Evolutionary conservation across 495 filamentous ascomycete species (phyloP).

Genomic region (Parmelia sp.): DNA sequence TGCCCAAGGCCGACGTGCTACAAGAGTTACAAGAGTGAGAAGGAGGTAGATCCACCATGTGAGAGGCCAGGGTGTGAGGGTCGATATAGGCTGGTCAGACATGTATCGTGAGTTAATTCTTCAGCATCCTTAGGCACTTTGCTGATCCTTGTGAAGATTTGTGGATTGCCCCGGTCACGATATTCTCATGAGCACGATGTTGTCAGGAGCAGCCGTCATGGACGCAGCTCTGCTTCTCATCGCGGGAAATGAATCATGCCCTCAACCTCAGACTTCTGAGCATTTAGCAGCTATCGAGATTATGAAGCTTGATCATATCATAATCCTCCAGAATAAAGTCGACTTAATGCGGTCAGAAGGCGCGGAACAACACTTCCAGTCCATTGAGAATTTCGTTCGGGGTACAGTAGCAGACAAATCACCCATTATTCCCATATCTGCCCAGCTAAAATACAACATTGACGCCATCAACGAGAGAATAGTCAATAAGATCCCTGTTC

Average conservation of each 20-base stretch:
- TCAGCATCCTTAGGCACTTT: conserved; percentile 1
- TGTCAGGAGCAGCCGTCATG: conserved; percentile 99
- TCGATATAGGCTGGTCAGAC: conserved; percentile 74
- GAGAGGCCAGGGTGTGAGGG: conserved; percentile 87
- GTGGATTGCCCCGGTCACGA: conserved; percentile 99
- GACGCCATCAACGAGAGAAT: conserved; percentile 95
- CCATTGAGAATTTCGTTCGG: conserved; percentile 93
- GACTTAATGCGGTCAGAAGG: conserved; percentile 93
- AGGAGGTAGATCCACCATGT: conserved; percentile 91
- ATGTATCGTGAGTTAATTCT: conserved; percentile 68
- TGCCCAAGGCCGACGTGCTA: conserved; percentile 95
- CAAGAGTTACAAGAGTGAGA: conserved; percentile 95
- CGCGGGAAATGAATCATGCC: conserved; percentile 97
- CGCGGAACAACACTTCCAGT: conserved; percentile 86
- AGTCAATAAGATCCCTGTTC: conserved; percentile 87
- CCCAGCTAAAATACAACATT: conserved; percentile 99
- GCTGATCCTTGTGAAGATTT: conserved; percentile 50
- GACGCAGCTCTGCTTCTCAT: conserved; percentile 94
- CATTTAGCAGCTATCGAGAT: conserved; percentile 98
- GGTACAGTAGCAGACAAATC: conserved; percentile 95
- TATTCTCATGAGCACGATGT: conserved; percentile 99
- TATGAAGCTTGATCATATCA: conserved; percentile 97
- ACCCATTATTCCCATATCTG: conserved; percentile 95
- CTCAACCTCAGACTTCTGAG: conserved; percentile 98
- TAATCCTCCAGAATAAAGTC: conserved; percentile 99